A percentile compares a stretch with the other conserved stretches of the same genome.
Evolutionary conservation across 2,329 filamentous ascomycete species (phyloP).

Genomic region (Cladophialophora carrionii): DNA sequence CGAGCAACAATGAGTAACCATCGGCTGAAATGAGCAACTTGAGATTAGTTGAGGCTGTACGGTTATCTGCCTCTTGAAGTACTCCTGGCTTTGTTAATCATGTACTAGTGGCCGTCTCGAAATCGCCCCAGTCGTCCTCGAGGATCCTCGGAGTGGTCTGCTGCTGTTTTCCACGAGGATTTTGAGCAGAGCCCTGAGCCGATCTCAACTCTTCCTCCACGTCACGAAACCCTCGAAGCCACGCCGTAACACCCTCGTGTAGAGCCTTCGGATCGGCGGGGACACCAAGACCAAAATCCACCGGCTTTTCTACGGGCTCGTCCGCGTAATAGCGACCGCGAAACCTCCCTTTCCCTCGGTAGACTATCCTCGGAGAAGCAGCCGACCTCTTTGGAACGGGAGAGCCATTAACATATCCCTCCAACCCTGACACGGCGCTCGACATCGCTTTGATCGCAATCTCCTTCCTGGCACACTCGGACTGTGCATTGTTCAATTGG

Average conservation of each 20-base stretch:
- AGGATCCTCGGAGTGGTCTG: slow-evolving; percentile 1
- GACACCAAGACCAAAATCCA: slow-evolving; percentile 9
- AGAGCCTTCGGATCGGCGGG: slow-evolving; percentile 31
- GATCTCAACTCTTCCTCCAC: slow-evolving; percentile 46
- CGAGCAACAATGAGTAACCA: background rate
- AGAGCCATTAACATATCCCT: slow-evolving; percentile 39
- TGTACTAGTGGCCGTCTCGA: slow-evolving; percentile 31
- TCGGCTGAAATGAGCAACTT: background rate
- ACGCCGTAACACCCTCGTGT: slow-evolving; percentile 48
- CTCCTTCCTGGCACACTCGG: slow-evolving; percentile 32
- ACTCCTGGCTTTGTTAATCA: slow-evolving; percentile 19
- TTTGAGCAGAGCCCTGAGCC: background rate
- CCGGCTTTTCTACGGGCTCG: slow-evolving; percentile 19
- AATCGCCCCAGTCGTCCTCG: slow-evolving; percentile 39
- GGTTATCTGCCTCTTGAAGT: background rate
- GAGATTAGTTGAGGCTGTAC: slow-evolving; percentile 14
- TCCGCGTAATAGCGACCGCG: slow-evolving; percentile 38
- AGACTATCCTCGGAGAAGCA: slow-evolving; percentile 26
- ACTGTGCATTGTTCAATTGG: slow-evolving; percentile 23
- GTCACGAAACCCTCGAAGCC: slow-evolving; percentile 51
- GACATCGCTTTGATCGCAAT: slow-evolving; percentile 39
- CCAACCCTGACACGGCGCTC: slow-evolving; percentile 38
- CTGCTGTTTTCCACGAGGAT: slow-evolving; percentile 2
- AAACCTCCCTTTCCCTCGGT: slow-evolving; percentile 38
- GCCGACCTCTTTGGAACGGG: slow-evolving; percentile 20